A percentile compares a stretch with the other conserved stretches of the same genome.
phyloP scores from a whole-genome alignment of 129 eudicot species.

The Daucus carota region DNA sequence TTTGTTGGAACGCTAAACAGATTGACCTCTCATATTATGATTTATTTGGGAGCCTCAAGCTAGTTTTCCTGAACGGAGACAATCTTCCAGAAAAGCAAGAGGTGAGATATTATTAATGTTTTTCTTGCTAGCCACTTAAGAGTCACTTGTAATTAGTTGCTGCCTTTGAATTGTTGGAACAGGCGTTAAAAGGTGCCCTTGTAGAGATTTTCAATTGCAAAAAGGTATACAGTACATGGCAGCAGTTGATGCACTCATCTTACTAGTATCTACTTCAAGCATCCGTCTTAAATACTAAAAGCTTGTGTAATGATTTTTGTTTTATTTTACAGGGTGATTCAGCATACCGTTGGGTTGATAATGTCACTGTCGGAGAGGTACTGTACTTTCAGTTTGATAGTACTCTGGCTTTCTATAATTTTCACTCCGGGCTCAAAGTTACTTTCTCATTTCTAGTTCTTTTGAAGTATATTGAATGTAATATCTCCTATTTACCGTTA shows the following conservation, averaged over 20 bases:
- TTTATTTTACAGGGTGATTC: conserved; percentile 26
- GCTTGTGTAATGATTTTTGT: conserved; percentile 10
- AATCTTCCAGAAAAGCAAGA: conserved; percentile 53
- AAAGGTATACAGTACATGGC: conserved; percentile 32
- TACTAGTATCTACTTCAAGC: neutral
- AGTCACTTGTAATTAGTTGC: conserved; percentile 7
- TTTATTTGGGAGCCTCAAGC: conserved; percentile 73
- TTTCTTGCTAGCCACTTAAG: neutral
- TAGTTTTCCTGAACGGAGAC: conserved; percentile 49
- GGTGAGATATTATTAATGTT: conserved; percentile 23
- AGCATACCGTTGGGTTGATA: conserved; percentile 30
- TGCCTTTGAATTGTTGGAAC: conserved; percentile 17
- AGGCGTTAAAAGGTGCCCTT: conserved; percentile 56
- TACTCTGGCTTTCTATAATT: neutral
- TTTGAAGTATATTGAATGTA: neutral
- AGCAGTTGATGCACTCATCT: neutral
- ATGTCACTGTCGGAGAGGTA: conserved; percentile 37
- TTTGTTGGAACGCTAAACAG: conserved; percentile 34
- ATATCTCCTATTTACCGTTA: neutral
- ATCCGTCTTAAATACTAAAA: neutral
- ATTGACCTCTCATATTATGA: conserved; percentile 69
- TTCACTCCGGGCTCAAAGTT: neutral
- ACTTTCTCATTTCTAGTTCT: neutral
- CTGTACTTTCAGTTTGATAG: neutral
- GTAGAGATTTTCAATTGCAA: conserved; percentile 46